Conservation (phyloP, 2,329 filamentous ascomycete species). For the Xylariaceae sp. region DNA sequence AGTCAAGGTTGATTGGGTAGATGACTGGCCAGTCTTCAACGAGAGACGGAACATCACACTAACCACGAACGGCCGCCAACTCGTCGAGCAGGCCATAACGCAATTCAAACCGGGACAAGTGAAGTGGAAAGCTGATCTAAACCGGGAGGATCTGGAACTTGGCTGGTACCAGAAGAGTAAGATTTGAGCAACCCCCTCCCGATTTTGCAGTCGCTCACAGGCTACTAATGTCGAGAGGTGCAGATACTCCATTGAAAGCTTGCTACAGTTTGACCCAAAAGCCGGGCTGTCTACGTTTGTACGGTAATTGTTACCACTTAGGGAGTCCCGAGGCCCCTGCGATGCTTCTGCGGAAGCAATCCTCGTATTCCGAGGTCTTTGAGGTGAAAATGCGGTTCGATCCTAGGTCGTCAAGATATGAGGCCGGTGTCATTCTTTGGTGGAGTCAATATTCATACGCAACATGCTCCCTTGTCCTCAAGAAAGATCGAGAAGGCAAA, state of each 20-base stretch:
- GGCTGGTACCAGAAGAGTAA: slow-evolving; percentile 41
- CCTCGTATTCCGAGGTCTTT: slow-evolving; percentile 41
- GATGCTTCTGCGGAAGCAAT: slow-evolving; percentile 54
- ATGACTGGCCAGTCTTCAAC: slow-evolving; percentile 53
- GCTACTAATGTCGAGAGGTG: background rate
- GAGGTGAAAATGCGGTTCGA: slow-evolving; percentile 44
- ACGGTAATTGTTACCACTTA: slow-evolving; percentile 52
- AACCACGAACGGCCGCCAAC: slow-evolving; percentile 31
- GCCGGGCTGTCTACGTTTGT: slow-evolving; percentile 44
- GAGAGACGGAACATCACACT: slow-evolving; percentile 43
- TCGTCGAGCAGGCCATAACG: slow-evolving; percentile 14
- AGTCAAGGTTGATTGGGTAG: slow-evolving; percentile 46
- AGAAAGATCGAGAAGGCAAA: slow-evolving; percentile 8
- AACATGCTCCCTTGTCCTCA: slow-evolving; percentile 28
- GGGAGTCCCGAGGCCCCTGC: slow-evolving; percentile 49
- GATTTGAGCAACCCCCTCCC: background rate
- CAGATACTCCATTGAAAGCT: slow-evolving; percentile 46
- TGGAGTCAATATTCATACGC: slow-evolving; percentile 48
- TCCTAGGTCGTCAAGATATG: slow-evolving; percentile 40
- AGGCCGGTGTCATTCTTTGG: slow-evolving; percentile 54
- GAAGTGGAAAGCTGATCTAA: slow-evolving; percentile 36
- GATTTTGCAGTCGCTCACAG: background rate
- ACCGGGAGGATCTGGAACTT: slow-evolving; percentile 27
- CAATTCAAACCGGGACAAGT: slow-evolving; percentile 32
- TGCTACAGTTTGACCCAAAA: slow-evolving; percentile 46